Evolutionary conservation across 352 stramenopile species (phyloP), one percentile per base, ranked within the genome.

Genomic region (Globisporangium cystogenes): DNA sequence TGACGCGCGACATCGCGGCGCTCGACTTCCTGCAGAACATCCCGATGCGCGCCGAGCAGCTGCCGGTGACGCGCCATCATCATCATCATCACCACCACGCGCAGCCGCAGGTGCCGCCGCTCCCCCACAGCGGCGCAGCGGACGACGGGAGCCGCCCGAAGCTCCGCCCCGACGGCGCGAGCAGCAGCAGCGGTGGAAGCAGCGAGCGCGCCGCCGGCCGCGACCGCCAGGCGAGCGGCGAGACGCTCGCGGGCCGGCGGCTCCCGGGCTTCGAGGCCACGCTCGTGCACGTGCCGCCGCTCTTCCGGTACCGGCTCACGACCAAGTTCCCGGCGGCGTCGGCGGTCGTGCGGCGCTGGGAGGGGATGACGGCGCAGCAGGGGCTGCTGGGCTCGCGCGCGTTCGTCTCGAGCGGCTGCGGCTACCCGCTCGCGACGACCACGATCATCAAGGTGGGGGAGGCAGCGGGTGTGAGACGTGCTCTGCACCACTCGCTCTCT

Each of bases 21-120:
- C 62, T 96, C 23, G 86, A 95, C 52, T 96, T 96, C 57, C 66
- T 96, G 16, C 81, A 90, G 47, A 93, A 79, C 60, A 94, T 96
- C 48, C 77, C 86, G 40, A 95, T 96, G 84, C 68, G 66, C 6
- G 81, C 73, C 23, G 86, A 96, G 62, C 18, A 40, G 20, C 42
- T 40, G 18, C 40, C 40, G 11, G 27, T 7, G 20, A 26, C 15
- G 21, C 31, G 39, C 20, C 29, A n/a, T 10, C 29, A n/a, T 1
- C 31, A 43, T n/a, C 47, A 35, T 20, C n/a, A 27, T 15, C 24
- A 26, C 18, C 27, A 15, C 23, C 20, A 24, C 5, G 29, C 42
- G 31, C 14, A 41, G 46, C 29, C 12, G 23, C 42, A 48, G 6
- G 1, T 24, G n/a, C n/a, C n/a, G n/a, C n/a, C n/a, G n/a, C n/a